A percentile compares a stretch with the other conserved stretches of the same genome.
Conservation (phyloP, 1,284 basidiomycete species). For the Meripilus lineatus region DNA sequence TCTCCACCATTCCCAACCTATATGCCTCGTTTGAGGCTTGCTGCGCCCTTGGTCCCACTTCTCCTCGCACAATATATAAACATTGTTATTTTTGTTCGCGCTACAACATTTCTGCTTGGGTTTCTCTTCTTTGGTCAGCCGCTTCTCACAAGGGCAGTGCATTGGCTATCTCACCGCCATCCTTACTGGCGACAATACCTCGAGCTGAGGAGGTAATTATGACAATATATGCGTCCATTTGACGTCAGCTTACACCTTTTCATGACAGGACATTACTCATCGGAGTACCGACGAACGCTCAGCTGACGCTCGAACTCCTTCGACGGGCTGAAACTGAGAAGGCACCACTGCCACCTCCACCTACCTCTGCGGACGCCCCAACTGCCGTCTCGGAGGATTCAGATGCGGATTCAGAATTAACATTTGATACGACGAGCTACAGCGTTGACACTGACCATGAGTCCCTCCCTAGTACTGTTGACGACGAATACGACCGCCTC, state of each 20-base stretch:
- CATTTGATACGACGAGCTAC: conserved; percentile 21
- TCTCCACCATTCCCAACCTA: conserved; percentile 31
- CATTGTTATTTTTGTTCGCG: conserved; percentile 36
- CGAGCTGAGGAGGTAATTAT: conserved; percentile 37
- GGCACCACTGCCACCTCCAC: conserved; percentile 40
- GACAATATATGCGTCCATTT: background rate
- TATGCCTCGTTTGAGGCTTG: conserved; percentile 25
- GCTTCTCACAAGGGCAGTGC: conserved; percentile 32
- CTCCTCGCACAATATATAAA: conserved; percentile 35
- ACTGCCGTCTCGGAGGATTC: conserved; percentile 10
- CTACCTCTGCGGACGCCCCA: conserved; percentile 17
- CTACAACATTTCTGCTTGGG: conserved; percentile 39
- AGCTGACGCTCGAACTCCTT: conserved; percentile 46
- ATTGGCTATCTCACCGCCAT: conserved; percentile 35
- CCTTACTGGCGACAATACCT: conserved; percentile 44
- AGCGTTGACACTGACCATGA: conserved; percentile 19
- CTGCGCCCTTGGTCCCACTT: conserved; percentile 25
- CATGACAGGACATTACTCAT: conserved; percentile 38
- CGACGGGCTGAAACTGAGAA: conserved; percentile 41
- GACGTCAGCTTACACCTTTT: background rate
- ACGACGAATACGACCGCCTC: conserved; percentile 1
- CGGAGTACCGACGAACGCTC: conserved; percentile 52
- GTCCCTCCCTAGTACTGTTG: background rate
- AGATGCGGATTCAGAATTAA: conserved; percentile 15
- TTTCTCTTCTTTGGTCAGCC: conserved; percentile 49